Conservation (phyloP, 306 rosid genomes). For the Quercus bicolor region DNA sequence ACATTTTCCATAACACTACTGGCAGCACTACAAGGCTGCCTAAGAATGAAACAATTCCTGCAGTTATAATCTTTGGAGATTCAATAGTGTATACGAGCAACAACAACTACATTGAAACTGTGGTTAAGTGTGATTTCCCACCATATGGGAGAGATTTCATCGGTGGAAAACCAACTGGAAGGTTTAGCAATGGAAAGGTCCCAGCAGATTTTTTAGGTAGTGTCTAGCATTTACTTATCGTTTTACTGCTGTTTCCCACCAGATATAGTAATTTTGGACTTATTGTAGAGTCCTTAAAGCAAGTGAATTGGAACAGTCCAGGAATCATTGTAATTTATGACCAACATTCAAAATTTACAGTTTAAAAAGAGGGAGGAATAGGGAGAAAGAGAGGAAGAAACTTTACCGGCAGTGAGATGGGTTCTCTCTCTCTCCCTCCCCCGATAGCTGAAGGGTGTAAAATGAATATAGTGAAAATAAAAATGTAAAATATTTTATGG, state of each 20-base stretch:
- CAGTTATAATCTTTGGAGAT: slow-evolving; percentile 68
- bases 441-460: too few relatives aligned
- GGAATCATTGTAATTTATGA: neutral
- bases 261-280: neutral
- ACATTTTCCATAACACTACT: too few relatives aligned
- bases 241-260: too few relatives aligned
- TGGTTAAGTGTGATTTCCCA: slow-evolving; percentile 48
- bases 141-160: slow-evolving; percentile 49
- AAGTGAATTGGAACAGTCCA: too few relatives aligned
- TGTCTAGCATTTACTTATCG: neutral
- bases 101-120: slow-evolving; percentile 52
- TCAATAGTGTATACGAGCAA: slow-evolving; percentile 73
- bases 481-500: too few relatives aligned
- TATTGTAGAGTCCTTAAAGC: too few relatives aligned
- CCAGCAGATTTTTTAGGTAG: slow-evolving; percentile 57
- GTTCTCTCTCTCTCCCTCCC: too few relatives aligned
- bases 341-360: too few relatives aligned
- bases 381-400: too few relatives aligned
- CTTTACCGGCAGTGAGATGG: too few relatives aligned
- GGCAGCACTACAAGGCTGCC: slow-evolving; percentile 6
- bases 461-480: too few relatives aligned
- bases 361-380: too few relatives aligned
- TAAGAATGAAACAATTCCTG: slow-evolving; percentile 46
- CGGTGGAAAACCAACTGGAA: slow-evolving; percentile 16
- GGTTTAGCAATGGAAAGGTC: slow-evolving; percentile 63